Evolutionary conservation across 805 yeast genomes (phyloP), one percentile per base, ranked within the genome.

Genomic region (Hanseniaspora clermontiae): DNA sequence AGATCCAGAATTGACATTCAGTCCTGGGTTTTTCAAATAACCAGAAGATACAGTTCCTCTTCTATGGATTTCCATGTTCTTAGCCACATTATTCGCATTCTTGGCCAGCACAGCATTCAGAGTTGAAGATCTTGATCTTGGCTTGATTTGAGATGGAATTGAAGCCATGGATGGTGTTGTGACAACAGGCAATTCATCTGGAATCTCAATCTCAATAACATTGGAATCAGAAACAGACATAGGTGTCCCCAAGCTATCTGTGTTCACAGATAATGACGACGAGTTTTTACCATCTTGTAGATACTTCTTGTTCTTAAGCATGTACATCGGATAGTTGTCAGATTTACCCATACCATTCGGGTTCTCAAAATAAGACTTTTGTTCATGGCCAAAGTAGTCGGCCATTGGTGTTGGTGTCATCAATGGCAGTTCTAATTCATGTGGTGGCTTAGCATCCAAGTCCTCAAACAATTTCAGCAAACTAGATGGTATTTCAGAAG

Each of bases 391-490:
- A 46, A 36, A 39, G 27, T 20, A 32, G 19, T 53, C 57, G 1
- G 15, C 34, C 51, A 12, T 51, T 47, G 38, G 59, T 47, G 36
- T 59, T 60, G 31, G 55, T 29, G 57, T 54, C 36, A 47, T 34
- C 43, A 48, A 48, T 15, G 57, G 51, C 9, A 54, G 12, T 19
- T 47, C 52, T n/a, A 54, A 36, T 17, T 46, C 57, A 17, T 24
- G 20, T 14, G 51, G 57, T 7, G 42, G 36, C 43, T 49, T 45
- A 0, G 51, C 24, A 39, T 53, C 57, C 15, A 53, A 29, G 17
- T 46, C 57, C 19, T 83, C 88, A 65, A 87, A 87, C 31, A 88
- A 68, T 65, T 81, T 81, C 58, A 83, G 69, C 36, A 88, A 70
- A 2, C 93, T 83, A 65, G 79, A 81, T 0, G 95, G 95, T 0